Evolutionary conservation across 2,329 filamentous ascomycete species (phyloP).

Genomic region (Fusarium acutatum): DNA sequence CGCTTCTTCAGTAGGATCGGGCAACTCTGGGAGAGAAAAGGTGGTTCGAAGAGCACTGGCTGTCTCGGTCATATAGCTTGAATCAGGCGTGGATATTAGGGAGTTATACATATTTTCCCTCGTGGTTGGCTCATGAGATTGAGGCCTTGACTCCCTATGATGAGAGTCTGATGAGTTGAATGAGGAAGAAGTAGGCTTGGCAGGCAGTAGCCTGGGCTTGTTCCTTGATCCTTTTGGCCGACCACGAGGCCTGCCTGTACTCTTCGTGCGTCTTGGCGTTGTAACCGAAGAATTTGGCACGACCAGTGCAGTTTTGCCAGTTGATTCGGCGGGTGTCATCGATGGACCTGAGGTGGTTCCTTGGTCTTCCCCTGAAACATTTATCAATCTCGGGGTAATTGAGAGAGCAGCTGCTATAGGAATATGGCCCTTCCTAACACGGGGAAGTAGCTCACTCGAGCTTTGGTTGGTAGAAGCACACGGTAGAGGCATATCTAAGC

Average conservation of each 20-base stretch:
- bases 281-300: not conserved
- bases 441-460: not conserved
- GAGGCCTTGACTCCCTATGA: slow-evolving; percentile 34
- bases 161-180: not conserved
- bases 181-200: not conserved
- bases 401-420: not conserved
- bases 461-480: not conserved
- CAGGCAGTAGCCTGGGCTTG: slow-evolving; percentile 45
- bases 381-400: not conserved
- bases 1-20: not conserved
- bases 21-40: not conserved
- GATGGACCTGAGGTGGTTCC: not conserved
- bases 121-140: slow-evolving; percentile 4
- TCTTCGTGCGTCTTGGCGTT: slow-evolving; percentile 26
- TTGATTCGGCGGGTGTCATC: not conserved
- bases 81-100: not conserved
- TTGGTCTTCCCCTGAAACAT: not conserved
- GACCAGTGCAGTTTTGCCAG: not conserved
- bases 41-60: slow-evolving; percentile 26
- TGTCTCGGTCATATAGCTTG: slow-evolving; percentile 3
- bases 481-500: not conserved
- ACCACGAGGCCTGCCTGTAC: slow-evolving; percentile 45
- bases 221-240: slow-evolving; percentile 59
- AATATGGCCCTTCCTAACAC: not conserved
- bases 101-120: not conserved